A percentile compares a stretch with the other conserved stretches of the same genome.
Evolutionary conservation across 371 early-diverging fungal genomes (phyloP).

Genomic region (Neoconidiobolus thromboides): DNA sequence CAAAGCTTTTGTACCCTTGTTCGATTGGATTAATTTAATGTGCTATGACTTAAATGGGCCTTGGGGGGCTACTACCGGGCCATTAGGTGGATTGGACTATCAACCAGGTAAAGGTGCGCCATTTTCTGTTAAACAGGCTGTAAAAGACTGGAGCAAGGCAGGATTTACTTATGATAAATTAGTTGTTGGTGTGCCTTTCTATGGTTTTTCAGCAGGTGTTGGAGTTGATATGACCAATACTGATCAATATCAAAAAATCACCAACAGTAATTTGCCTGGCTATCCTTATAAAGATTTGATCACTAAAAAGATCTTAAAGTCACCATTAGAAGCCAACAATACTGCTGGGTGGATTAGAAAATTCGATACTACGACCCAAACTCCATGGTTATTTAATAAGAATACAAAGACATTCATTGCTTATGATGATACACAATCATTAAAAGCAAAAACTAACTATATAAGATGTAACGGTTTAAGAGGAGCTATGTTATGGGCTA

Average conservation of each 20-base stretch:
- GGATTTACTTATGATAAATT: constrained; percentile 34
- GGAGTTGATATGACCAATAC: constrained; percentile 9
- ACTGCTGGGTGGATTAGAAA: constrained; percentile 22
- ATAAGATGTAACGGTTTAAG: constrained; percentile 23
- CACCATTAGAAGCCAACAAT: constrained; percentile 44
- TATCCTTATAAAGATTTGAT: background rate
- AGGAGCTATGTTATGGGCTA: constrained; percentile 44
- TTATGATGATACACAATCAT: constrained; percentile 39
- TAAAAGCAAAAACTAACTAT: constrained; percentile 29
- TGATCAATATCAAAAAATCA: background rate
- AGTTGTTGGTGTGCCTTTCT: constrained; percentile 33
- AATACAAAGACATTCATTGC: constrained; percentile 26
- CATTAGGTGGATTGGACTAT: constrained; percentile 35
- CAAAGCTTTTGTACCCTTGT: constrained; percentile 24
- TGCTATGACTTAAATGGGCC: constrained; percentile 22
- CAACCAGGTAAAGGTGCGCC: background rate
- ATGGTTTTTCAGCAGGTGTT: constrained; percentile 21
- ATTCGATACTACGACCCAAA: constrained; percentile 37
- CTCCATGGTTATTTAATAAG: constrained; percentile 48
- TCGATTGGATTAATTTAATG: constrained; percentile 40
- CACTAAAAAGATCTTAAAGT: constrained; percentile 12
- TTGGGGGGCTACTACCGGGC: constrained; percentile 27
- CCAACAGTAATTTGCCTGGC: background rate
- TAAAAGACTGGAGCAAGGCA: constrained; percentile 25
- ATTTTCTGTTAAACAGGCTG: constrained; percentile 10